Evolutionary conservation across 306 rosid genomes (phyloP).

Genomic region (Gastrolobium bilobum): DNA sequence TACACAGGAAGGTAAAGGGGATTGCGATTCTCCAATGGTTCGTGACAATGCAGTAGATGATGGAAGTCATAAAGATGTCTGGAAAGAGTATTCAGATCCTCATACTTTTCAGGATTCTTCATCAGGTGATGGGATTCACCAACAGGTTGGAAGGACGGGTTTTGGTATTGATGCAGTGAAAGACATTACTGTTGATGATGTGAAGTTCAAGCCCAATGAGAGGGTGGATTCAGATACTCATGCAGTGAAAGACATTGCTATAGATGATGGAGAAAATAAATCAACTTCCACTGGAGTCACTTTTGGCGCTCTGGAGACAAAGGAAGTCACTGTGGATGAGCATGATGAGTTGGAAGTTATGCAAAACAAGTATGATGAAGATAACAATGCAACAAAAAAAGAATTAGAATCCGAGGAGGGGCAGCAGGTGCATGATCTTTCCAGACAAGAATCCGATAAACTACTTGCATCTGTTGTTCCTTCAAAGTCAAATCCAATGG

Average conservation of each 20-base stretch:
- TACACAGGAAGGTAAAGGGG: constrained; percentile 72
- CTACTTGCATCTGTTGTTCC: constrained; percentile 50
- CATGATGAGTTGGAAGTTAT: constrained; percentile 57
- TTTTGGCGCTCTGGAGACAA: constrained; percentile 54
- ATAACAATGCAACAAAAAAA: constrained; percentile 52
- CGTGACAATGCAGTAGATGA: constrained; percentile 53
- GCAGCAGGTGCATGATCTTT: constrained; percentile 57
- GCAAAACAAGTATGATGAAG: constrained; percentile 57
- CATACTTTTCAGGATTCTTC: constrained; percentile 74
- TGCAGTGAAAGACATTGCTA: constrained; percentile 81
- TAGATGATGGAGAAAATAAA: constrained; percentile 77
- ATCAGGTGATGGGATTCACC: constrained; percentile 66
- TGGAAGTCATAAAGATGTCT: constrained; percentile 59
- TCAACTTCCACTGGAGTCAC: constrained; percentile 54
- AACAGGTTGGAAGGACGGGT: constrained; percentile 57
- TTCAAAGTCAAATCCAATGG: constrained; percentile 52
- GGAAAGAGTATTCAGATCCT: constrained; percentile 88
- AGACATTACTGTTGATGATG: constrained; percentile 85
- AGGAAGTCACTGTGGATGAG: constrained; percentile 62
- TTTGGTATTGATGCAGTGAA: constrained; percentile 66
- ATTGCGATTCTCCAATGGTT: constrained; percentile 58
- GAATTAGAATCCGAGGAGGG: constrained; percentile 60
- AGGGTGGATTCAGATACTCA: constrained; percentile 62
- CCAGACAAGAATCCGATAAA: constrained; percentile 61
- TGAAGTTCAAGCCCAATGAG: constrained; percentile 68